A percentile compares a stretch with the other conserved stretches of the same genome.
These are phyloP conservation scores for Gliomastix tumulicola DNA, from an alignment of 2,329 filamentous ascomycete species.

Conservation along the genomic window DNA sequence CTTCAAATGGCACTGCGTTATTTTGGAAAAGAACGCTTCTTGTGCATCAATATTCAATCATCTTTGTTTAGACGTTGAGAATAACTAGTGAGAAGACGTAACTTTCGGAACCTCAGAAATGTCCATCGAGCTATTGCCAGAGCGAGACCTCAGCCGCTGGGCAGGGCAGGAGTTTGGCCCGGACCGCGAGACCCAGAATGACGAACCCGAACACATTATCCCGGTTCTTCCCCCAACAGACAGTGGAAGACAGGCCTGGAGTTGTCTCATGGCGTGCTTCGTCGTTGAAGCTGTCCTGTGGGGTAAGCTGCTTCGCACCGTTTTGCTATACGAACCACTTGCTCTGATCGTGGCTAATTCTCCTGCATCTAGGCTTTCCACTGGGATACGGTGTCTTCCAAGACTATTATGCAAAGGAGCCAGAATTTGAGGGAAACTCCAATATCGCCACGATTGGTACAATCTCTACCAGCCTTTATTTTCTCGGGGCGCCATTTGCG, in stretches of 20 bases:
- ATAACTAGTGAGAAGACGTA: too few relatives aligned
- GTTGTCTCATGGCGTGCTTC: neutral
- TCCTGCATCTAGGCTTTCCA: conserved; percentile 46
- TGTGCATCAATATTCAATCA: too few relatives aligned
- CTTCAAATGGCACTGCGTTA: too few relatives aligned
- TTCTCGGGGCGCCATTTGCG: conserved; percentile 42
- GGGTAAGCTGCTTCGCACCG: neutral
- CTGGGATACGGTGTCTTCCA: conserved; percentile 67
- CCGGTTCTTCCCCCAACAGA: neutral
- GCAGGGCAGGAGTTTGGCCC: too few relatives aligned
- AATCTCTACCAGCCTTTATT: conserved; percentile 49
- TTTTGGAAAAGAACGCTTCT: too few relatives aligned
- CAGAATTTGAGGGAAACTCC: conserved; percentile 46
- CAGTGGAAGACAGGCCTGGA: neutral
- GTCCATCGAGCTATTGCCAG: too few relatives aligned
- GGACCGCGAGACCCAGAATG: neutral
- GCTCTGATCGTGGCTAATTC: too few relatives aligned
- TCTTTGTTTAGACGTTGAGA: too few relatives aligned
- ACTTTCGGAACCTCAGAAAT: too few relatives aligned
- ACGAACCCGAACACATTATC: neutral
- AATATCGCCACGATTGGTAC: conserved; percentile 59
- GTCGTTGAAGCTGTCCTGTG: neutral
- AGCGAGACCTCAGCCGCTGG: too few relatives aligned
- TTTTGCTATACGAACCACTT: neutral
- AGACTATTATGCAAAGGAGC: conserved; percentile 56